Base-by-base conservation (phyloP, 257 asterid species). In the Galeopsis tetrahit region DNA sequence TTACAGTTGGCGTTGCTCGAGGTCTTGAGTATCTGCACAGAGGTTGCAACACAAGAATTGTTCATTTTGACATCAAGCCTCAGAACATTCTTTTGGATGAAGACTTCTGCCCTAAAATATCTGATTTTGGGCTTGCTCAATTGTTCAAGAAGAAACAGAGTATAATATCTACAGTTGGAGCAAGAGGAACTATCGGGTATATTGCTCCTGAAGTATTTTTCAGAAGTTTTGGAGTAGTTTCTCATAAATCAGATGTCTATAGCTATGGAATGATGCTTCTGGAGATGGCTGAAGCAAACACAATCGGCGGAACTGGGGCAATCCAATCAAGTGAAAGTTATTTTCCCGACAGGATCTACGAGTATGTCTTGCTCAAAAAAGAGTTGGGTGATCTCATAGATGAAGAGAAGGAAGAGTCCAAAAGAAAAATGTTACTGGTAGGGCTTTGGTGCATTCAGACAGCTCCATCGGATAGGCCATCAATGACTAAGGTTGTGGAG, bases 221-320 rank as follows among this genome's bases (percentile, higher is more conserved):
- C n/a, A 87, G 88, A 59, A 77, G 69, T n/a, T 78, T 82, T 44
- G 95, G 96, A 10, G 75, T 65, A 10, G 82, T 86, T 53, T 88
- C 96, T 14, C 86, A 88, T 55, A 86, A 88, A 66, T 90, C 95
- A 0, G 96, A 90, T 52, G 91, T 90, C 14, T 90, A 86, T 34
- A 86, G 95, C 66, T 90, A 83, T 34, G 96, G 95, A 39, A 90
- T 90, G 89, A 82, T 84, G 87, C 74, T 88, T 74, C 87, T 90
- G 46, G 89, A 85, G 75, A 88, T 85, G 87, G 89, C 77, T 1
- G 95, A 90, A 34, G 79, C 76, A 58, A 79, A 81, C 66, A 75
- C 71, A 9, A 53, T 70, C 52, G 68, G 28, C 31, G 81, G 43
- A 69, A 57, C 39, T 33, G 77, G 63, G 38, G 70, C 76, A 35